Evolutionary conservation across 208 protist species (phyloP).

Genomic region (Trypanosomatidae sp.): DNA sequence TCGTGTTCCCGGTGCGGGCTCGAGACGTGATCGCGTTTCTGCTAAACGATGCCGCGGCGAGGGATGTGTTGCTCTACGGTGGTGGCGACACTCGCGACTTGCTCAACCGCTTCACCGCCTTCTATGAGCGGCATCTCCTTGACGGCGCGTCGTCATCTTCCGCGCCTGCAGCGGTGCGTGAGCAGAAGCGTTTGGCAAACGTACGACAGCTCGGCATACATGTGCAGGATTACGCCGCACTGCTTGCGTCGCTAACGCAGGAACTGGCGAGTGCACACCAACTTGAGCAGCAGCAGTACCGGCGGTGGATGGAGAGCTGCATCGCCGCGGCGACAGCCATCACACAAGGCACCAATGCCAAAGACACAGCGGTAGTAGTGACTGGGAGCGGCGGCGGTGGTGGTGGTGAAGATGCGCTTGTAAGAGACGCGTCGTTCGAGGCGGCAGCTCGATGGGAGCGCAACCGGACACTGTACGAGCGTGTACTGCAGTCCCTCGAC

Average conservation of each 20-base stretch:
- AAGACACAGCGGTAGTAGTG: not conserved
- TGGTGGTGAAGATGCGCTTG: not conserved
- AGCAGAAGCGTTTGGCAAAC: constrained; percentile 13
- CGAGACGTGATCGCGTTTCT: constrained; percentile 63
- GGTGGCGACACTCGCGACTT: constrained; percentile 64
- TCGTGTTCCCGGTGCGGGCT: constrained; percentile 50
- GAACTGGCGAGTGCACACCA: constrained; percentile 19
- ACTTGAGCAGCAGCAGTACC: constrained; percentile 1
- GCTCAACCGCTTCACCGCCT: constrained; percentile 53
- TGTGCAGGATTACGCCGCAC: constrained; percentile 63
- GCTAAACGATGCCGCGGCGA: constrained; percentile 35
- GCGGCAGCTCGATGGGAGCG: constrained; percentile 6
- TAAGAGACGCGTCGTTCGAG: not conserved
- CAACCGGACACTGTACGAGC: constrained; percentile 38
- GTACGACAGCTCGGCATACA: constrained; percentile 71
- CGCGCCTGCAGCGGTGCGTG: not conserved
- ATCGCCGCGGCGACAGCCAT: not conserved
- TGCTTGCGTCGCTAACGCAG: constrained; percentile 50
- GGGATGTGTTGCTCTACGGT: constrained; percentile 38
- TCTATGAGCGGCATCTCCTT: constrained; percentile 42
- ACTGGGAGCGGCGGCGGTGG: no score
- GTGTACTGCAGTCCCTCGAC: constrained; percentile 21
- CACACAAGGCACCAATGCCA: not conserved
- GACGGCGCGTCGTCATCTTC: not conserved
- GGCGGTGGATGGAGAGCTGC: not conserved